These are phyloP conservation scores for Parmelia sp. DNA, from an alignment of 495 filamentous ascomycete species.

Conservation along the genomic window DNA sequence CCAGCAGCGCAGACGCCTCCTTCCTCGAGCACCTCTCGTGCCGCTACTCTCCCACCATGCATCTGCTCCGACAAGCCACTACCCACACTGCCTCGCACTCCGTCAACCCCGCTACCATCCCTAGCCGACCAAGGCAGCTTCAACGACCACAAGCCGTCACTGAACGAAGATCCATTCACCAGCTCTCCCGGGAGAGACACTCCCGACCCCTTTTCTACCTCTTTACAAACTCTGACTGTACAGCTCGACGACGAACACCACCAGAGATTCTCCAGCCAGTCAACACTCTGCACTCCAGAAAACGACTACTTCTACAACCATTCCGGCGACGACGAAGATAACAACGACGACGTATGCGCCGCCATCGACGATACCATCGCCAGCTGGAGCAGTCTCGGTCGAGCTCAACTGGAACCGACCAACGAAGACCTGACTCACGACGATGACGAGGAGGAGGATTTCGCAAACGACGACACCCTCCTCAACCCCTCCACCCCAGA, in stretches of 20 bases:
- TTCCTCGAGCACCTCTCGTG: background rate
- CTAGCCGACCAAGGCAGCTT: background rate
- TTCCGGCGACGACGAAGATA: background rate
- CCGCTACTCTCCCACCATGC: background rate
- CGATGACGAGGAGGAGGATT: background rate
- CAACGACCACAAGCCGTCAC: background rate
- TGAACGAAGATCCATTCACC: background rate
- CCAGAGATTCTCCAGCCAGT: background rate
- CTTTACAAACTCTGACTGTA: background rate
- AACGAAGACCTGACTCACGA: background rate
- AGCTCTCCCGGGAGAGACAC: background rate
- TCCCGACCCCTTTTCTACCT: background rate
- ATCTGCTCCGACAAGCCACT: slow-evolving; percentile 5
- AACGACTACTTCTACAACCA: background rate
- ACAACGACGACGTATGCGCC: background rate
- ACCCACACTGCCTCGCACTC: background rate
- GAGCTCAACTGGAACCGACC: background rate
- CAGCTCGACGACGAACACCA: background rate
- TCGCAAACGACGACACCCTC: background rate
- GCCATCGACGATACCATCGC: background rate
- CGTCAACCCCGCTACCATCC: background rate
- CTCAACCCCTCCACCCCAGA: too few species aligned
- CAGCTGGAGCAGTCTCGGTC: background rate
- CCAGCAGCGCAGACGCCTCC: background rate
- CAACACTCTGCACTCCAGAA: background rate